phyloP scores from a whole-genome alignment of 163 green algal genomes.

The Trebouxia gelatinosa region DNA sequence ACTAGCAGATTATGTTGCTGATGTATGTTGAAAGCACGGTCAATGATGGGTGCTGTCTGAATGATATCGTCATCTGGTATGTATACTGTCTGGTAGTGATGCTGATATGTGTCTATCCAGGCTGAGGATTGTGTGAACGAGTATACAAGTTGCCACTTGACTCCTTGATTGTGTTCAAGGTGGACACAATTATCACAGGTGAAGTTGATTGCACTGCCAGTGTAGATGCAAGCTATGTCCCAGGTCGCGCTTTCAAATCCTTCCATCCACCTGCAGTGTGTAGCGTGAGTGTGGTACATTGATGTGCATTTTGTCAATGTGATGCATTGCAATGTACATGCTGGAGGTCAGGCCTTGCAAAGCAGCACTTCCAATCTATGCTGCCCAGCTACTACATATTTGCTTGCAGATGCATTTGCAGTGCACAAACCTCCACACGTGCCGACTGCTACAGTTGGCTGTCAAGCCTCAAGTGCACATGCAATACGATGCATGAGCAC shows the following conservation, averaged over 20 bases:
- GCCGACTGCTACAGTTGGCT: too few species aligned
- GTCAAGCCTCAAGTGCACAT: too few species aligned
- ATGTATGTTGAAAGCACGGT: slow-evolving; percentile 1
- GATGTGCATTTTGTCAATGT: too few species aligned
- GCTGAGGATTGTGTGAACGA: slow-evolving; percentile 20
- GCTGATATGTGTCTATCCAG: slow-evolving; percentile 10
- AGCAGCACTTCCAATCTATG: too few species aligned
- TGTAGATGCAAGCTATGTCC: slow-evolving; percentile 39
- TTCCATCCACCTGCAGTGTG: slow-evolving; percentile 20
- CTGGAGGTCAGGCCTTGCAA: too few species aligned
- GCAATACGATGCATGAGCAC: too few species aligned
- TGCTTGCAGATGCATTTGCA: too few species aligned
- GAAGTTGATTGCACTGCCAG: slow-evolving; percentile 16
- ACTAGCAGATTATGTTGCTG: neutral
- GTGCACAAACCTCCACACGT: too few species aligned
- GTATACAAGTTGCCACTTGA: slow-evolving; percentile 42
- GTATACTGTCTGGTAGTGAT: slow-evolving; percentile 28
- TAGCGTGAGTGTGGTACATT: too few species aligned
- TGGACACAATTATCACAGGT: slow-evolving; percentile 23
- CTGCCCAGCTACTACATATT: too few species aligned
- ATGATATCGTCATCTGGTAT: slow-evolving; percentile 23
- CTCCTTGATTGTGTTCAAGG: slow-evolving; percentile 19
- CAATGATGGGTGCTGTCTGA: slow-evolving; percentile 31
- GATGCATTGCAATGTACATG: too few species aligned
- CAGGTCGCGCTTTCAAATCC: neutral